Base-by-base conservation (phyloP, 2,329 filamentous ascomycete species). In the Ceratocystis cubensis region DNA sequence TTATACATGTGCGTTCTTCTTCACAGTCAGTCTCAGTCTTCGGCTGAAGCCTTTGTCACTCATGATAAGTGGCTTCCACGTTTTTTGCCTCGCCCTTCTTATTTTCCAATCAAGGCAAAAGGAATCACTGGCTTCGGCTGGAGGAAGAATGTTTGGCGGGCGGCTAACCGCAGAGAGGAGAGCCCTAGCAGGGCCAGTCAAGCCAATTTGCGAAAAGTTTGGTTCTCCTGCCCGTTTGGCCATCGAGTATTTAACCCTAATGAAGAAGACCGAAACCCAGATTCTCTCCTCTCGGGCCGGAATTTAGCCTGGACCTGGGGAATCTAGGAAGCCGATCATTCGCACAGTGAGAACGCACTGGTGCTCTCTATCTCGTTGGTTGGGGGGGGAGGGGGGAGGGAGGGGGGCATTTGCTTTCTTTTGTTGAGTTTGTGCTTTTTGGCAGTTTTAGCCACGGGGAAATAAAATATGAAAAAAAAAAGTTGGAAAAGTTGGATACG, bases 1-100 rank as follows among this genome's bases (percentile, higher is more conserved):
- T 22, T 20, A 50, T 41, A 41, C 37, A 41, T 41, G 7, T 22
- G 46, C 6, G 46, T 50, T 50, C 46, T 50, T 50, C 20, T 13
- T 20, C 20, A 4, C 10, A 57, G 22, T 13, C 53, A 22, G 22
- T 22, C 22, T 57, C 53, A 30, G 53, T 57, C 53, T 57, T 22
- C 22, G 25, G 22, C 25, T 30, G 22, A 30, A 30, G 53, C 22
- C 53, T 30, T 41, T 30, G 53, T 57, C 20, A 28, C 20, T 30
- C 30, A 3, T 57, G 22, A 48, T 17, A 50, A 57, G 53, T 30
- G 53, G 53, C 53, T 57, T 57, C 53, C 53, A 57, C 53, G 53
- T 57, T 57, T 57, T 50, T 57, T 57, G 37, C 37, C 25, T 57
- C 22, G 10, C 53, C 5, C 22, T 25, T 57, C 25, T 57, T 13